A percentile compares a stretch with the other conserved stretches of the same genome.
Conservation (phyloP, 2,329 filamentous ascomycete genomes). For the Dothiorella sarmentorum region DNA sequence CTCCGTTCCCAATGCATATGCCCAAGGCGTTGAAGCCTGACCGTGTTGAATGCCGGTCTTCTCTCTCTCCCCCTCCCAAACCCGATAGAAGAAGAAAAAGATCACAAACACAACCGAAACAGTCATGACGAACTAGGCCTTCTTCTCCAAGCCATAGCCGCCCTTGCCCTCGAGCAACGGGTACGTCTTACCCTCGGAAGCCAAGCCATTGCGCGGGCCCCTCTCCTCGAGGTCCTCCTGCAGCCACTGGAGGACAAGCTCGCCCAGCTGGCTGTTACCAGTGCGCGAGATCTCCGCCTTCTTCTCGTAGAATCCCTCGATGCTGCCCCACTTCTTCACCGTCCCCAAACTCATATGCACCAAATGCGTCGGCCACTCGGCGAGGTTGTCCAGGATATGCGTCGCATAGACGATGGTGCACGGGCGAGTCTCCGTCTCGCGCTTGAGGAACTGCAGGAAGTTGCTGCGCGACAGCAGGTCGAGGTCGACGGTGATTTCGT, state of each 20-base stretch:
- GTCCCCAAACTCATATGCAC: conserved; percentile 91
- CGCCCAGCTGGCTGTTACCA: conserved; percentile 81
- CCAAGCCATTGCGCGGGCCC: conserved; percentile 66
- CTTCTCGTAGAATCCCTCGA: conserved; percentile 64
- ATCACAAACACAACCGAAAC: neutral
- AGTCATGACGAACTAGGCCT: neutral
- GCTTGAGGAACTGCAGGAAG: conserved; percentile 81
- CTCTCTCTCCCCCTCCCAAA: neutral
- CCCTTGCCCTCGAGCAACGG: conserved; percentile 56
- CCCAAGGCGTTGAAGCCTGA: neutral
- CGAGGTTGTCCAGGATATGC: conserved; percentile 93
- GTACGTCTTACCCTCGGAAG: conserved; percentile 64
- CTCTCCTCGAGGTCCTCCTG: conserved; percentile 73
- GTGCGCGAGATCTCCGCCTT: conserved; percentile 37
- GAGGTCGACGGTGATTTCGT: conserved; percentile 96
- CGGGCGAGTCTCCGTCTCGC: conserved; percentile 74
- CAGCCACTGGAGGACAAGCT: conserved; percentile 86
- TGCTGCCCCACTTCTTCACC: conserved; percentile 80
- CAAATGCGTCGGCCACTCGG: conserved; percentile 90
- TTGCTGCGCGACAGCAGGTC: conserved; percentile 81
- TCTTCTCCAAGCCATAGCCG: conserved; percentile 52
- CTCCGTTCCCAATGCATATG: conserved; percentile 7
- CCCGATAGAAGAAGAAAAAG: neutral
- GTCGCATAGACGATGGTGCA: conserved; percentile 98
- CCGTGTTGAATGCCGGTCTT: conserved; percentile 9